These are phyloP conservation scores for Bryum argenteum DNA, from an alignment of 225 moss, liverwort and hornwort genomes.

Conservation along the genomic window DNA sequence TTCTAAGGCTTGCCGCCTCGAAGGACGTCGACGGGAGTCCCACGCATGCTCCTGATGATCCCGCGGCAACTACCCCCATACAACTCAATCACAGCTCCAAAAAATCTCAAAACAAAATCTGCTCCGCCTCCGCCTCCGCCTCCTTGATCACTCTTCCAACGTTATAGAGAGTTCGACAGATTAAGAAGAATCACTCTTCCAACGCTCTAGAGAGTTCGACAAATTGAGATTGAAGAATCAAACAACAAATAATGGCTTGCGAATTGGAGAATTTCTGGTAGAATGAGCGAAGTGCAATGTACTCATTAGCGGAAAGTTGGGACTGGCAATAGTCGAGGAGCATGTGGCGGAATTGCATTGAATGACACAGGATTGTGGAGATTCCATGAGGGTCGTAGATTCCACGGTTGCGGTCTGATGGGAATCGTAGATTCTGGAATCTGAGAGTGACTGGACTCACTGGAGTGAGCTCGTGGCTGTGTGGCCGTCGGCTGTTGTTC, in stretches of 20 bases:
- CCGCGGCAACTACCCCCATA: conserved; percentile 36
- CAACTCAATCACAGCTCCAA: conserved; percentile 18
- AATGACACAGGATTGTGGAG: background rate
- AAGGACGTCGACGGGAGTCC: conserved; percentile 30
- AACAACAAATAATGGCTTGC: too few relatives aligned
- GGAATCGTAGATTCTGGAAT: background rate
- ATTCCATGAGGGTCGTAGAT: background rate
- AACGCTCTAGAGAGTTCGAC: too few relatives aligned
- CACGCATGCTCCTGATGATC: conserved; percentile 27
- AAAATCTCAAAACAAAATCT: background rate
- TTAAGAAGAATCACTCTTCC: background rate
- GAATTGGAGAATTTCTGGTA: background rate
- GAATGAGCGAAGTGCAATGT: background rate
- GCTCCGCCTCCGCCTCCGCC: background rate
- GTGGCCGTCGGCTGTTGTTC: too few relatives aligned
- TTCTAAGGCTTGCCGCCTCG: background rate
- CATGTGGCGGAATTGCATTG: background rate
- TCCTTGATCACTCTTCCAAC: background rate
- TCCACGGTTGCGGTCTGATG: background rate
- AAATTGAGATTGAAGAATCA: background rate
- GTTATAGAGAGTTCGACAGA: too few relatives aligned
- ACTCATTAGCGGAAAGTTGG: background rate
- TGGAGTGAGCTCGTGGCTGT: too few relatives aligned
- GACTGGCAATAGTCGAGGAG: background rate
- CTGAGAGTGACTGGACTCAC: too few relatives aligned